phyloP scores from a whole-genome alignment of 352 stramenopile genomes.

The Aphanomyces stellatus region DNA sequence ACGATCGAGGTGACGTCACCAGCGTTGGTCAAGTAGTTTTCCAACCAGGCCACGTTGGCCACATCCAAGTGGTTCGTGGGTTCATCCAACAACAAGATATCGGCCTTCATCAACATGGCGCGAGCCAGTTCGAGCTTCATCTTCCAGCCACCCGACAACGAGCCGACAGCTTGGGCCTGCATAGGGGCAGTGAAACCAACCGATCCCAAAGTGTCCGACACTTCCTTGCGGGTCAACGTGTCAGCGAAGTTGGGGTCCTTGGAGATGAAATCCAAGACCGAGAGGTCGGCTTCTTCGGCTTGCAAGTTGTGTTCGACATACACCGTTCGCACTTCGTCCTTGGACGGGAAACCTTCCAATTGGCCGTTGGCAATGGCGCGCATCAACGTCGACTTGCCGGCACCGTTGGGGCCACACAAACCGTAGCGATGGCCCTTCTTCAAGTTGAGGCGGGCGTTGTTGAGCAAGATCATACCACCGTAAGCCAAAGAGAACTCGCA shows the following conservation, averaged over 20 bases:
- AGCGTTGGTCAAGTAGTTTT: slow-evolving; percentile 84
- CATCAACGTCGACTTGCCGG: slow-evolving; percentile 95
- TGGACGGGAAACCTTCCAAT: slow-evolving; percentile 94
- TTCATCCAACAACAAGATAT: slow-evolving; percentile 96
- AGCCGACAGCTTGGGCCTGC: slow-evolving; percentile 87
- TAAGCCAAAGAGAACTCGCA: slow-evolving; percentile 98
- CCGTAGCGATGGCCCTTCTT: slow-evolving; percentile 91
- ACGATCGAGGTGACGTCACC: slow-evolving; percentile 89
- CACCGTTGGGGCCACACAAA: slow-evolving; percentile 89
- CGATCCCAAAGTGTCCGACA: slow-evolving; percentile 84
- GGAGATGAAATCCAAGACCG: slow-evolving; percentile 79
- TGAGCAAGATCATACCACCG: slow-evolving; percentile 88
- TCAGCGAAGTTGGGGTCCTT: slow-evolving; percentile 86
- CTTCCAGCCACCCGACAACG: slow-evolving; percentile 93
- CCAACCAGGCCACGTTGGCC: slow-evolving; percentile 88
- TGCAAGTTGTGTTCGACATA: slow-evolving; percentile 97
- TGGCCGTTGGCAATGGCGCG: slow-evolving; percentile 93
- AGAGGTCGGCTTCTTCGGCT: slow-evolving; percentile 80
- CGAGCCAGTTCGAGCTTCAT: slow-evolving; percentile 93
- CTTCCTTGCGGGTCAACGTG: slow-evolving; percentile 78
- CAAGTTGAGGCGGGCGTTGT: slow-evolving; percentile 86
- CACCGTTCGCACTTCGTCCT: slow-evolving; percentile 91
- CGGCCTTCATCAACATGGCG: slow-evolving; percentile 92
- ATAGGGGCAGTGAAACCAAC: slow-evolving; percentile 93
- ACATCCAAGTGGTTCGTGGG: slow-evolving; percentile 93